phyloP scores from a whole-genome alignment of 345 rosid species.

The Lepidium didymum region DNA sequence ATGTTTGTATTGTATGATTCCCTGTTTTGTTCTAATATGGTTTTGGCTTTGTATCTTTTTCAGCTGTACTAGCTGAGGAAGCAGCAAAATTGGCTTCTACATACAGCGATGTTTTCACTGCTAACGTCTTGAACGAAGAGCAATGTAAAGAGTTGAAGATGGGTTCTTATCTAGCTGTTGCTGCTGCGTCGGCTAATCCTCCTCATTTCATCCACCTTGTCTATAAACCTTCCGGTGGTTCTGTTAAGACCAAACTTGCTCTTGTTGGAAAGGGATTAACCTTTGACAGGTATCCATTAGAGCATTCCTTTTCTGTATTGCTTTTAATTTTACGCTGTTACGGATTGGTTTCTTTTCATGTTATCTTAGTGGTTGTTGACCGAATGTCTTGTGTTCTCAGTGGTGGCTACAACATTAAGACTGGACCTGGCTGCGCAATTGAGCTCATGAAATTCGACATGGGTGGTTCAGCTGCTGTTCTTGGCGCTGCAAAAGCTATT shows the following conservation, averaged over 20 bases:
- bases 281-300: slow-evolving; percentile 67
- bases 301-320: neutral
- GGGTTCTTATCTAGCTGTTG: slow-evolving; percentile 92
- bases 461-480: slow-evolving; percentile 96
- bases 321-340: neutral
- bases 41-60: slow-evolving; percentile 4
- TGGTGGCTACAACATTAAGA: slow-evolving; percentile 98
- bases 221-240: slow-evolving; percentile 62
- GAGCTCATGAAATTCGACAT: slow-evolving; percentile 91
- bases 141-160: slow-evolving; percentile 84
- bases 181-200: slow-evolving; percentile 83
- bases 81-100: slow-evolving; percentile 74
- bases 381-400: slow-evolving; percentile 28
- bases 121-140: slow-evolving; percentile 64
- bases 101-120: slow-evolving; percentile 65
- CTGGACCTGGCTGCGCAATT: slow-evolving; percentile 75
- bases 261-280: slow-evolving; percentile 93
- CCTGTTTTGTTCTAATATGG: neutral
- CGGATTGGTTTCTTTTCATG: neutral
- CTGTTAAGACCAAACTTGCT: slow-evolving; percentile 70
- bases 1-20: neutral
- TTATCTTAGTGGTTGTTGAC: neutral
- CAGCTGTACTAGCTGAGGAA: slow-evolving; percentile 80
- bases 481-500: slow-evolving; percentile 95
- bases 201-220: slow-evolving; percentile 86